These are phyloP conservation scores for Nigrospora sphaerica DNA, from an alignment of 2,329 filamentous ascomycete genomes.

Conservation along the genomic window DNA sequence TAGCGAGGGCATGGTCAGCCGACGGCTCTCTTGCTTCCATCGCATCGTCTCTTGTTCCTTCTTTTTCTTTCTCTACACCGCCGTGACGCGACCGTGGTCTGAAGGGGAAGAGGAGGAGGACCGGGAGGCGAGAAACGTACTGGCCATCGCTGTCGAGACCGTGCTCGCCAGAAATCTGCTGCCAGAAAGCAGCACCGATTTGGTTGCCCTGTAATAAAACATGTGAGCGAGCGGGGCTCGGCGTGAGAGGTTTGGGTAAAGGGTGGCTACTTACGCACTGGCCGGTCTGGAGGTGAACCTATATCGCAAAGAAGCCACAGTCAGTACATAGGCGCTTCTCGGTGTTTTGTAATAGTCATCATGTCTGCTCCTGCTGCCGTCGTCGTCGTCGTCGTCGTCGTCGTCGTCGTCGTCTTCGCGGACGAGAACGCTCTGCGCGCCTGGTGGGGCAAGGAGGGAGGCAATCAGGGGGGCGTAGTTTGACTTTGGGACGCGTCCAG, in stretches of 20 bases:
- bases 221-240: conserved; percentile 20
- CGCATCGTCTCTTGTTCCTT: not conserved
- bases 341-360: not conserved
- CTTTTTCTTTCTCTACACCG: not conserved
- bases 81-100: too few relatives aligned
- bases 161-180: conserved; percentile 83
- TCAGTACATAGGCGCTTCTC: conserved; percentile 36
- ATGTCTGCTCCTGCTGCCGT: too few relatives aligned
- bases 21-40: not conserved
- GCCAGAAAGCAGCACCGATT: conserved; percentile 99
- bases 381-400: too few relatives aligned
- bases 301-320: conserved; percentile 37
- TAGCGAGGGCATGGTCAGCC: conserved; percentile 19
- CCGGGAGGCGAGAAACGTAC: conserved; percentile 47
- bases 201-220: conserved; percentile 78
- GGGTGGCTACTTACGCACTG: conserved; percentile 74
- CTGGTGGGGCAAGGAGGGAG: not conserved
- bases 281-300: conserved; percentile 99
- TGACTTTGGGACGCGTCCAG: conserved; percentile 29
- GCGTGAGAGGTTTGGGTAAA: conserved; percentile 15
- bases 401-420: too few relatives aligned
- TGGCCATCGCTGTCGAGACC: conserved; percentile 96
- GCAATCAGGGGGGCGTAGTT: conserved; percentile 1
- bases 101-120: not conserved
- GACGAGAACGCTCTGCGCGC: too few relatives aligned